Base-by-base conservation (phyloP, 2,329 filamentous ascomycete genomes). In the Ambrosiella xylebori region DNA sequence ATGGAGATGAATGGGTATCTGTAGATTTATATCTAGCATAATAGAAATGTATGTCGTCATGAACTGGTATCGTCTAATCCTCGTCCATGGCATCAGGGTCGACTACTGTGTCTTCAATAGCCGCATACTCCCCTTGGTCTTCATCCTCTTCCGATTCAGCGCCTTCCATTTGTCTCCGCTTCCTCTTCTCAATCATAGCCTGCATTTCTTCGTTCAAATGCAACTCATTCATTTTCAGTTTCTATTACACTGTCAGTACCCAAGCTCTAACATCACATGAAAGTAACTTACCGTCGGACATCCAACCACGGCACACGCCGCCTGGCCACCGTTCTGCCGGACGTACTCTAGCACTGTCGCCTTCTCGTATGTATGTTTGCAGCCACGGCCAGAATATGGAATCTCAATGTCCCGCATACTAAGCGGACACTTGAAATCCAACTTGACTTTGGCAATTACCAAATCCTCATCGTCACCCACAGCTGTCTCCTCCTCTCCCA, bases 341-440 rank as follows among this genome's bases (percentile, higher is more conserved):
- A 82, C 49, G 61, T 72, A 72, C n/a, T 80, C 76, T 27, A 78
- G 59, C 44, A 90, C 82, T 0, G 80, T 79, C 1, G 67, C 65
- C 67, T 79, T 83, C 65, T 90, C 84, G 65, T 87, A 90, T 0
- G 78, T 82, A 67, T 90, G 86, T 58, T 78, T 81, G 71, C 86
- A 90, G 62, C 79, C 78, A 12, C 66, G 71, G 64, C 79, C 86
- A 58, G 78, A 85, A 64, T 79, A 81, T 0, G 86, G 86, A 56
- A 87, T 76, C 47, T 73, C 71, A 71, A 88, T 82, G 50, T 77
- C 72, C 56, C 73, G 72, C 62, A 88, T 71, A 0, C 84, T 85
- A 17, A 90, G 67, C 0, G 85, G 84, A 64, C 86, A 90, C 64
- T 79, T 82, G 38, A 84, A 78, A 66, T 79, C 84, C 56, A 82